Evolutionary conservation across 352 stramenopile genomes (phyloP), one percentile per base, ranked within the genome.

Genomic region (Pythium dissotocum): DNA sequence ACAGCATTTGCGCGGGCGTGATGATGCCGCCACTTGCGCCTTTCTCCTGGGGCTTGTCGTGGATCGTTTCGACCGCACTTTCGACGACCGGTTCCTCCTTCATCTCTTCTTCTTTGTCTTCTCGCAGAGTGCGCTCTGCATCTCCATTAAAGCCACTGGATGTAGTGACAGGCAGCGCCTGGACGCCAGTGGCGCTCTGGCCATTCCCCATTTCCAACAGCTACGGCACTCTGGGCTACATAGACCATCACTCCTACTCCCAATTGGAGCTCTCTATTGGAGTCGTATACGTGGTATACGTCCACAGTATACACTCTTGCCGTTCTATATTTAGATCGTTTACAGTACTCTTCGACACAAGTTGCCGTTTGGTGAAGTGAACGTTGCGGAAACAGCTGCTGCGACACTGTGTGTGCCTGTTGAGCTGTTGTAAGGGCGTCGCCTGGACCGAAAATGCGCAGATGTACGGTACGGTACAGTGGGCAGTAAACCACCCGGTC

Each of bases 1-100:
- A 76, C 9, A 67, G 38, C 30, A 88, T 32, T 42, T 87, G 75
- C 32, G 58, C 21, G 28, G 67, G 10, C 4, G 74, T 76, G 30
- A 70, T 28, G 52, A 13, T 7, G 14, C 38, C 16, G 33, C 16
- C 14, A n/a, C 30, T 7, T 3, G 32, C 26, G 7, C n/a, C 8
- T 6, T 21, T 54, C n/a, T 38, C 51, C 30, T 58, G 28, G 6
- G 28, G 21, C 36, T 65, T 30, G 13, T 63, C 35, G 14, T 55
- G 14, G 6, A 7, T 2, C 18, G 12, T 59, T 58, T 58, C 4
- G 4, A 13, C 32, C 28, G 28, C 52, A 16, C 1, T 12, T 32
- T 65, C 33, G 21, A 26, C 48, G 4, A 14, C 9, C 2, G 13
- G 10, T 1, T 49, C 40, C 13, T 56, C 32, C 21, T 55, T 30